These are phyloP conservation scores for Amanita rubescens DNA, from an alignment of 768 basidiomycete genomes.

Conservation along the genomic window DNA sequence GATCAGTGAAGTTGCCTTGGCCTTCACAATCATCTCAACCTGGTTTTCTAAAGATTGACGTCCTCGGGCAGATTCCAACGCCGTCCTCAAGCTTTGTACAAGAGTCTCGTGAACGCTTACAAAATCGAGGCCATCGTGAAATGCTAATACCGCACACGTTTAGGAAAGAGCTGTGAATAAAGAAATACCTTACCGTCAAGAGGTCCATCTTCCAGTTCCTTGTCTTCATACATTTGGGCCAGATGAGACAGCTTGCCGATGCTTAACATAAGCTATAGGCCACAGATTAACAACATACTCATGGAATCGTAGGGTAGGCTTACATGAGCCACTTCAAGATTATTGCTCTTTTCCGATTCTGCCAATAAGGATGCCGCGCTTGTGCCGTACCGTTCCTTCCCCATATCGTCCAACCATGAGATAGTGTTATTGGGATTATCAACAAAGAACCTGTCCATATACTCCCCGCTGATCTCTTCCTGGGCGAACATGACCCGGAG, in stretches of 20 bases:
- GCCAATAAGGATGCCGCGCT: constrained; percentile 57
- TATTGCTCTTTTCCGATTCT: constrained; percentile 50
- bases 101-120: constrained; percentile 77
- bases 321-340: constrained; percentile 75
- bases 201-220: constrained; percentile 39
- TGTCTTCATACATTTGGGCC: constrained; percentile 63
- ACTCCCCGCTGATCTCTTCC: constrained; percentile 49
- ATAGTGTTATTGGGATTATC: constrained; percentile 49
- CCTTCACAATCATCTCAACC: constrained; percentile 52
- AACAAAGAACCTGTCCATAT: constrained; percentile 70
- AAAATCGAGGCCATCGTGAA: constrained; percentile 85
- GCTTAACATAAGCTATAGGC: constrained; percentile 74
- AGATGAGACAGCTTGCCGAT: constrained; percentile 84
- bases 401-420: constrained; percentile 87
- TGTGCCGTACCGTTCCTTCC: constrained; percentile 52
- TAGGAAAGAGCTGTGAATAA: background rate
- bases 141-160: constrained; percentile 36
- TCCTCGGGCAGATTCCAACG: constrained; percentile 40
- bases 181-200: constrained; percentile 43
- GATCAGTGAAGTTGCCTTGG: constrained; percentile 40
- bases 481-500: constrained; percentile 76
- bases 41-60: constrained; percentile 62
- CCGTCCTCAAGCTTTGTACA: constrained; percentile 49
- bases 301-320: constrained; percentile 18
- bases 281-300: constrained; percentile 1